Percentiles rank a stretch among this genome's conserved stretches.
These are phyloP conservation scores for Claviceps arundinis DNA, from an alignment of 2,329 filamentous ascomycete genomes.

Conservation along the genomic window DNA sequence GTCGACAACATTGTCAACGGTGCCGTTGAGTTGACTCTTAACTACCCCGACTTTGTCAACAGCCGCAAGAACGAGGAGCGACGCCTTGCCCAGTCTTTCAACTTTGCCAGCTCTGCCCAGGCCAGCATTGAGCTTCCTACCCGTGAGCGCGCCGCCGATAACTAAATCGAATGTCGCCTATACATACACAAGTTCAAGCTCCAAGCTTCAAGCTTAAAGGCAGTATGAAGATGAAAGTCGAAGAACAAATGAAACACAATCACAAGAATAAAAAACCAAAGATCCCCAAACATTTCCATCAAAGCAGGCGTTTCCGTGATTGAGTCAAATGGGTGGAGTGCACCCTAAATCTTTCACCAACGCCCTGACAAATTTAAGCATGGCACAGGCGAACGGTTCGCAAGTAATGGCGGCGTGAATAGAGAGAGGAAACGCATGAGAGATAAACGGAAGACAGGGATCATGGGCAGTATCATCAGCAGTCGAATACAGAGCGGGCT, in stretches of 20 bases:
- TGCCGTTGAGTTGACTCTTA: slow-evolving; percentile 80
- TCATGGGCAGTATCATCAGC: background rate
- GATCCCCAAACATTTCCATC: background rate
- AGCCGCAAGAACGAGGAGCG: slow-evolving; percentile 45
- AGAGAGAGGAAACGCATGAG: background rate
- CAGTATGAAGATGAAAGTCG: background rate
- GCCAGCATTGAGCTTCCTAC: slow-evolving; percentile 25
- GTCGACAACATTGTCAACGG: slow-evolving; percentile 83
- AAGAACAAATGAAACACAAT: no score
- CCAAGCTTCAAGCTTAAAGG: background rate
- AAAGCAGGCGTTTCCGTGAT: background rate
- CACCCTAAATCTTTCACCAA: background rate
- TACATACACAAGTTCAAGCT: background rate
- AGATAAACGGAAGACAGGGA: background rate
- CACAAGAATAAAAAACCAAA: background rate
- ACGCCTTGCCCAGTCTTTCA: slow-evolving; percentile 31
- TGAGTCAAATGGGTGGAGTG: background rate
- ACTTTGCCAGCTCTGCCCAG: slow-evolving; percentile 19
- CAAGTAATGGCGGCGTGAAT: background rate
- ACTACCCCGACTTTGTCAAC: slow-evolving; percentile 97
- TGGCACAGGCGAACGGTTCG: background rate
- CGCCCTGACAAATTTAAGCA: background rate
- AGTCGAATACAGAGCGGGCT: background rate
- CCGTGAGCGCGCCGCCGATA: slow-evolving; percentile 14
- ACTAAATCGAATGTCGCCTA: slow-evolving; percentile 11